phyloP scores from a whole-genome alignment of 179 eudicot genomes.

The Spergularia azorica region DNA sequence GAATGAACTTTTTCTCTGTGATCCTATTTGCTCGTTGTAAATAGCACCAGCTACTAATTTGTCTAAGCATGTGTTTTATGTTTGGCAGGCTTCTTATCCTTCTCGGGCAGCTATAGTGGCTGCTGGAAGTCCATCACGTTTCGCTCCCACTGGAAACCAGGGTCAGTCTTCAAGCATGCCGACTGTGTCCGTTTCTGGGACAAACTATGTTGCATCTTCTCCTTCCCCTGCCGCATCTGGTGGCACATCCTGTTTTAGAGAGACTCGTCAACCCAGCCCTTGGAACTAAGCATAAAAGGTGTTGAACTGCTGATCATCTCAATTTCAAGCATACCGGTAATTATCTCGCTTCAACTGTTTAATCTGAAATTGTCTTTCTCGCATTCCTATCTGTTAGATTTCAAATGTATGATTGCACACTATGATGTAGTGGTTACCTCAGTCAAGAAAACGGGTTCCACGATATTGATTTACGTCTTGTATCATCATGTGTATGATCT shows the following conservation, averaged over 20 bases:
- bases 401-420: not conserved
- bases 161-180: conserved; percentile 54
- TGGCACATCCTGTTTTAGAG: conserved; percentile 87
- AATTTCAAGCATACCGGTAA: conserved; percentile 12
- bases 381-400: not conserved
- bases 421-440: not conserved
- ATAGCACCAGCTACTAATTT: not conserved
- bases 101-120: conserved; percentile 54
- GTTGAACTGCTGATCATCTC: not conserved
- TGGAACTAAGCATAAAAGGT: conserved; percentile 42
- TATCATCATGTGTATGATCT: not conserved
- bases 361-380: not conserved
- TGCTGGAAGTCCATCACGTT: conserved; percentile 80
- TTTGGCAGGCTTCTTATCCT: conserved; percentile 60
- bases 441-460: not conserved
- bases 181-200: conserved; percentile 68
- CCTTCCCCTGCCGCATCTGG: conserved; percentile 99
- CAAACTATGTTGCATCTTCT: conserved; percentile 76
- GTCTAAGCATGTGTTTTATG: not conserved
- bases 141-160: conserved; percentile 72
- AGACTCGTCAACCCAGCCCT: conserved; percentile 73
- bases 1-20: not conserved
- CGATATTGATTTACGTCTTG: not conserved
- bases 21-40: not conserved
- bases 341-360: conserved; percentile 5